Base-by-base conservation (phyloP, 75 land plant species). In the Pinus taeda region DNA sequence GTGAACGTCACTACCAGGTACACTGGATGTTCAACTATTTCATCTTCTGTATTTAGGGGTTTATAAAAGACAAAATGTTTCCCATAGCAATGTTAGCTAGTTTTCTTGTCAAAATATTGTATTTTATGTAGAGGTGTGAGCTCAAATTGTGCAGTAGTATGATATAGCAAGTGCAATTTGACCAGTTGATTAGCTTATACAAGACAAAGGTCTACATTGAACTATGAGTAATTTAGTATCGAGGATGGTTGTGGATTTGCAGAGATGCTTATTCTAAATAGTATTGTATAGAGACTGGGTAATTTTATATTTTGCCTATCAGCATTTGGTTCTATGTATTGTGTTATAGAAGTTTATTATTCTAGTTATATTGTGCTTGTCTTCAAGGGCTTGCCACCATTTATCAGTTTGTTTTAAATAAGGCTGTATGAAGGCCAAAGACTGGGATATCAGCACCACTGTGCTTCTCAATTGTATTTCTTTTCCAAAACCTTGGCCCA, bases 1-100 rank as follows among this genome's bases (percentile, higher is more conserved):
- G 82, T 15, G 89, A 92, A 60, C 87, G 82, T 55, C 99, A 96
- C 70, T 96, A 92, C 78, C 99, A 96, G 93, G 98, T 94, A 65
- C 60, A 30, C 22, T 1, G 15, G 39, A 55, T 79, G 22, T 24
- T 26, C 78, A 74, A 15, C 6, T 24, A 39, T 53, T 6, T 74
- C 37, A 4, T 69, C 14, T 45, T 65, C 39, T 37, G 3, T 15
- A 60, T 24, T 12, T 13, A 11, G 73, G 13, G n/a, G 11, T 7
- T 21, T 26, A 15, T 4, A 22, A 69, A 60, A 76, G 2, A 21
- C 26, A 6, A 22, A 37, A 33, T 69, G 77, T 22, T 15, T 74
- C 9, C 5, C 22, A 9, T 22, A 13, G 7, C 24, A 74, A 17
- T 76, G 15, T 77, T 13, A 22, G 29, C 1, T 39, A 33, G 36